These are phyloP conservation scores for Monosporascus sp. DNA, from an alignment of 2,329 filamentous ascomycete species.

Conservation along the genomic window DNA sequence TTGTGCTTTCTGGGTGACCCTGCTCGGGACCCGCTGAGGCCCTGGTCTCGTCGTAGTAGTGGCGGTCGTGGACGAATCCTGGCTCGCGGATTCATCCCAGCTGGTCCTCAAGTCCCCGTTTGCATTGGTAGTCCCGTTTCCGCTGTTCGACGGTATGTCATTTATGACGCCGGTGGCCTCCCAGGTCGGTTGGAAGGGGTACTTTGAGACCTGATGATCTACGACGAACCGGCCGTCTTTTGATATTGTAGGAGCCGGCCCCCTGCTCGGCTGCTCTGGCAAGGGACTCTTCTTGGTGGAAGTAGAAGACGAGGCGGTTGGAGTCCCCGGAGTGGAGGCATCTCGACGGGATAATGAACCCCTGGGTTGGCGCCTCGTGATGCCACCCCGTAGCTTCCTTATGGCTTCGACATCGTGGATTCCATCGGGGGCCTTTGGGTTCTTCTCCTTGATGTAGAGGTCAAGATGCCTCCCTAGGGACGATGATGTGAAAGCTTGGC, in stretches of 20 bases:
- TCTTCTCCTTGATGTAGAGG: slow-evolving; percentile 89
- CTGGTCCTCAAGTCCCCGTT: slow-evolving; percentile 37
- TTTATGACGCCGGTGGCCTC: slow-evolving; percentile 74
- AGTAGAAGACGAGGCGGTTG: slow-evolving; percentile 29
- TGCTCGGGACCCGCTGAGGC: slow-evolving; percentile 39
- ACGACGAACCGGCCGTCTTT: slow-evolving; percentile 38
- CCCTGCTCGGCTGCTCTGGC: slow-evolving; percentile 24
- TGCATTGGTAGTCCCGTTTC: slow-evolving; percentile 9
- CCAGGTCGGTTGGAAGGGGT: slow-evolving; percentile 58
- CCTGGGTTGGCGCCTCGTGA: slow-evolving; percentile 80
- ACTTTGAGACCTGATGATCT: slow-evolving; percentile 49
- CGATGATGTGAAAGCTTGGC: slow-evolving; percentile 86
- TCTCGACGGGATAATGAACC: slow-evolving; percentile 56
- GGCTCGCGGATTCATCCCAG: slow-evolving; percentile 27
- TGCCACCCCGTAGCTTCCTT: slow-evolving; percentile 71
- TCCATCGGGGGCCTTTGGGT: slow-evolving; percentile 80
- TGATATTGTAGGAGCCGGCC: slow-evolving; percentile 31
- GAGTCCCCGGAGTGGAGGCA: slow-evolving; percentile 54
- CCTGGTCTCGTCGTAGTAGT: slow-evolving; percentile 25
- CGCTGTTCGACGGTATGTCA: slow-evolving; percentile 48
- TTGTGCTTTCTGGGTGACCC: slow-evolving; percentile 51
- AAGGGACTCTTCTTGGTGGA: slow-evolving; percentile 31
- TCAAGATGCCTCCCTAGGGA: slow-evolving; percentile 91
- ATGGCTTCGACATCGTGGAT: slow-evolving; percentile 90
- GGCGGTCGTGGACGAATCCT: slow-evolving; percentile 19